A percentile compares a stretch with the other conserved stretches of the same genome.
These are phyloP conservation scores for Capsicum rhomboideum DNA, from an alignment of 257 asterid species.

Conservation along the genomic window DNA sequence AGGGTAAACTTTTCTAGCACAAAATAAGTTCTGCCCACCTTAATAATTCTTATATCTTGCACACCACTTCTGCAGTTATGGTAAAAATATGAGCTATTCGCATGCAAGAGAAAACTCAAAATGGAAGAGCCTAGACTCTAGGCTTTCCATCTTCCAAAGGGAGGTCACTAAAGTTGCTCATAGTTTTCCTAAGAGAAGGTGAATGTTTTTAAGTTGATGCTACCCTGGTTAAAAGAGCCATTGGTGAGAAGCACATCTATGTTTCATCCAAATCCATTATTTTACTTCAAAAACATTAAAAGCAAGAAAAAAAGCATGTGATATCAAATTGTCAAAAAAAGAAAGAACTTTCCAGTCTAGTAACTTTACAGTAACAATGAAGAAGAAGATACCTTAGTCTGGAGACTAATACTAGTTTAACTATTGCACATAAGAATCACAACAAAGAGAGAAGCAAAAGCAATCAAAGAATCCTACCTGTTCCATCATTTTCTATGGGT, in stretches of 20 bases:
- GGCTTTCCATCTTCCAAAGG: not conserved
- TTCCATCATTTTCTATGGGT: conserved; percentile 86
- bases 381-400: not conserved
- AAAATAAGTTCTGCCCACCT: not conserved
- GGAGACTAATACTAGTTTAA: not conserved
- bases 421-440: too few species aligned
- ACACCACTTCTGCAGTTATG: not conserved
- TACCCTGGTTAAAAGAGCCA: too few species aligned
- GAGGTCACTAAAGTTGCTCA: not conserved
- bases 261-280: too few species aligned
- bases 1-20: not conserved
- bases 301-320: not conserved
- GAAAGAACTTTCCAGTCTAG: not conserved
- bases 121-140: not conserved
- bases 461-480: conserved; percentile 37
- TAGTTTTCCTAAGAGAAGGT: not conserved
- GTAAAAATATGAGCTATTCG: not conserved
- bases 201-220: too few species aligned
- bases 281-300: not conserved
- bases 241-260: too few species aligned
- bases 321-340: not conserved
- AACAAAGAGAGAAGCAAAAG: not conserved
- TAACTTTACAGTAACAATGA: not conserved
- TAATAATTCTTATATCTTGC: not conserved
- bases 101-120: not conserved